Percentiles rank a stretch among this genome's conserved stretches.
These are phyloP conservation scores for Schizophyllum commune DNA, from an alignment of 1,284 basidiomycete species.

Conservation along the genomic window DNA sequence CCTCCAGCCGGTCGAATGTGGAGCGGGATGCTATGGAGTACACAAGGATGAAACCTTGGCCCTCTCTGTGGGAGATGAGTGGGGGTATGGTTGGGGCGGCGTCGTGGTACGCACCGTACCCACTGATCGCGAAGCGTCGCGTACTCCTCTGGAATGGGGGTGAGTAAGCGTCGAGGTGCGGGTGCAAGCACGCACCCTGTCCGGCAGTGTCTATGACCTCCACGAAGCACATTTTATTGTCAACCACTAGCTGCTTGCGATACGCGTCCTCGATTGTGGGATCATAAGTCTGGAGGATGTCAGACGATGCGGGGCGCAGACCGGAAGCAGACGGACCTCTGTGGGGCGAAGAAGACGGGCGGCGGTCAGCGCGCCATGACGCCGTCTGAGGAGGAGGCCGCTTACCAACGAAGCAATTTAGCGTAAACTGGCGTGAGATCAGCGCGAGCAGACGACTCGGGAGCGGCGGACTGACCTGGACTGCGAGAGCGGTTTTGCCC, in stretches of 20 bases:
- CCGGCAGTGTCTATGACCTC: conserved; percentile 93
- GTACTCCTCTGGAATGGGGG: conserved; percentile 71
- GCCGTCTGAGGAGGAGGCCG: conserved; percentile 12
- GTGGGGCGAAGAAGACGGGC: conserved; percentile 16
- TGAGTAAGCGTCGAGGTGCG: conserved; percentile 11
- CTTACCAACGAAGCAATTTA: conserved; percentile 88
- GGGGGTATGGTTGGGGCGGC: conserved; percentile 1
- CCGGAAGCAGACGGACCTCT: conserved; percentile 12
- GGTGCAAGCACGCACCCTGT: conserved; percentile 57
- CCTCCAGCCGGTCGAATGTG: conserved; percentile 91
- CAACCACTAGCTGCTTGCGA: conserved; percentile 86
- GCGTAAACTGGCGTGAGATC: conserved; percentile 60
- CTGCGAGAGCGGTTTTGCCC: conserved; percentile 94
- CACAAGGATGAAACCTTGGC: conserved; percentile 97
- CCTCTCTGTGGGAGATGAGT: conserved; percentile 57
- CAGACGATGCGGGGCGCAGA: conserved; percentile 10
- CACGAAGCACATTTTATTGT: conserved; percentile 86
- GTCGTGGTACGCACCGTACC: conserved; percentile 71
- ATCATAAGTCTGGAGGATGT: conserved; percentile 62
- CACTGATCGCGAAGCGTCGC: conserved; percentile 98
- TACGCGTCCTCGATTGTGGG: conserved; percentile 95
- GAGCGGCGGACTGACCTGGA: conserved; percentile 58
- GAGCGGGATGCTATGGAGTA: conserved; percentile 95
- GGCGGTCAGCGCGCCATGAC: conserved; percentile 13
- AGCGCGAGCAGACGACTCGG: conserved; percentile 10